Evolutionary conservation across 306 rosid species (phyloP).

Genomic region (Hylodesmum podocarpum): DNA sequence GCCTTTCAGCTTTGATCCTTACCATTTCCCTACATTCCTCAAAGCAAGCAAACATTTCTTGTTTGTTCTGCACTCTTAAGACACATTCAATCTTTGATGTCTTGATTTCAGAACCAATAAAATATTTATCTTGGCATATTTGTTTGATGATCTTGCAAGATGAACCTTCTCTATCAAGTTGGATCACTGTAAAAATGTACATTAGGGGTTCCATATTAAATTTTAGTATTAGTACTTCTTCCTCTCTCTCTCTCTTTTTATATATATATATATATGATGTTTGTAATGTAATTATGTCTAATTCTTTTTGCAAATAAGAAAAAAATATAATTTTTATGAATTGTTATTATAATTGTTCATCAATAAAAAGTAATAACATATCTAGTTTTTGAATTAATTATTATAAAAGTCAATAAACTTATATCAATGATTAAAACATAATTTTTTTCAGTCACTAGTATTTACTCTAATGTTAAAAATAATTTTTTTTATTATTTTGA

Average conservation of each 20-base stretch:
- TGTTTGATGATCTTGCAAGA: conserved; percentile 44
- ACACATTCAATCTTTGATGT: conserved; percentile 34
- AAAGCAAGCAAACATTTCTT: conserved; percentile 32
- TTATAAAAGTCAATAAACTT: no score
- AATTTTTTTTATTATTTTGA: no score
- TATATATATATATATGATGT: no score
- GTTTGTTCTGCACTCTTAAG: conserved; percentile 40
- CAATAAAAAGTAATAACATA: no score
- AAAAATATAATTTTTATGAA: no score
- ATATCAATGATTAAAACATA: no score
- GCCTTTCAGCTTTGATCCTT: conserved; percentile 34
- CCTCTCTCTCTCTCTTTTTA: no score
- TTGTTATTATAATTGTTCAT: no score
- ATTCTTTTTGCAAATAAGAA: no score
- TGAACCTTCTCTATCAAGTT: conserved; percentile 39
- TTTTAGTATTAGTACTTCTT: not conserved
- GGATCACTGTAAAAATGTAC: conserved; percentile 32
- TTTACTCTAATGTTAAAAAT: no score
- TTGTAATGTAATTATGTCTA: not conserved
- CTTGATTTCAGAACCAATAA: not conserved
- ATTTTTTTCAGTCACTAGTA: no score
- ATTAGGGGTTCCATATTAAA: not conserved
- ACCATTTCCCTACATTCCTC: conserved; percentile 50
- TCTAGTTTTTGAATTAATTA: no score
- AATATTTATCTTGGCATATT: conserved; percentile 39